Evolutionary conservation across 2,329 filamentous ascomycete genomes (phyloP), one percentile per base, ranked within the genome.

Genomic region (Sporothrix brunneoviolacea): DNA sequence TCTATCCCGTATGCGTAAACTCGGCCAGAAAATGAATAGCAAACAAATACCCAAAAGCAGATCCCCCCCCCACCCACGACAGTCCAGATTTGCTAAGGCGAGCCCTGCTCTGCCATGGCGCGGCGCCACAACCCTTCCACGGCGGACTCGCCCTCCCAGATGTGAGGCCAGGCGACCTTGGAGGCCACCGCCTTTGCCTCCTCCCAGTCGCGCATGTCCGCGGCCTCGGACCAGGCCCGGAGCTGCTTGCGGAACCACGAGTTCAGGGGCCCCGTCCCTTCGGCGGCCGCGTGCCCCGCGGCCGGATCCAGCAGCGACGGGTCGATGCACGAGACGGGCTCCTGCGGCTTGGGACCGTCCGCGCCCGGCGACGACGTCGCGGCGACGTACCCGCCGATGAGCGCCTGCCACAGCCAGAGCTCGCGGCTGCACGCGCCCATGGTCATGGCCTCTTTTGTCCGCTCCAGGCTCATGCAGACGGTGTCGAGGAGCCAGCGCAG

Each of bases 211-310:
- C 15, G 42, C 3, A n/a, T n/a, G 12, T 45, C 42, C 4, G 19
- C 21, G 4, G 32, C 32, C 13, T 45, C 42, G 4, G 32, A 30
- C 42, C 42, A 45, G 4, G 37, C 32, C 6, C 42, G 42, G 32
- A 45, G 35, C 15, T 45, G 42, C 6, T 22, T 21, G 32, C 42
- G 42, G 32, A 45, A 45, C 42, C 42, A 45, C 15, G 42, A 30
- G 3, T n/a, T n/a, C n/a, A n/a, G n/a, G n/a, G n/a, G n/a, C n/a
- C n/a, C n/a, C n/a, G n/a, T n/a, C n/a, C n/a, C n/a, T n/a, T n/a
- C n/a, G n/a, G n/a, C n/a, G n/a, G n/a, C n/a, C n/a, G n/a, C n/a
- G n/a, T n/a, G n/a, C n/a, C n/a, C n/a, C n/a, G n/a, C n/a, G n/a
- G n/a, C n/a, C n/a, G n/a, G n/a, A n/a, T n/a, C 12, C 8, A 35